Conservation (phyloP, 139 green algal species). For the Chlamydomonas sphaeroides region DNA sequence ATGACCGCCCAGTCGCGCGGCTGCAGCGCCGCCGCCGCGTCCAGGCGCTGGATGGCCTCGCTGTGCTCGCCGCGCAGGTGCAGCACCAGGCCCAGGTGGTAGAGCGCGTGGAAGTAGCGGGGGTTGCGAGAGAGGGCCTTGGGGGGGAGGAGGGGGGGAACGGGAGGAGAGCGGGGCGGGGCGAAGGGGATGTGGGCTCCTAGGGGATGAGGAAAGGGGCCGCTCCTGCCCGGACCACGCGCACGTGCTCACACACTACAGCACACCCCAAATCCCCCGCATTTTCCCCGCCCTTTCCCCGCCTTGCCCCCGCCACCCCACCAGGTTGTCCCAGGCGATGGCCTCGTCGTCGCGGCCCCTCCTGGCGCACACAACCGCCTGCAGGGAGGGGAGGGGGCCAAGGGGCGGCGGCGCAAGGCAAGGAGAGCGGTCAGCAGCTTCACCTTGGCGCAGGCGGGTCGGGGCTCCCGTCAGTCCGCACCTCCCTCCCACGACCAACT, state of each 20-base stretch:
- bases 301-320: too few relatives aligned
- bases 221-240: too few relatives aligned
- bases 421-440: too few relatives aligned
- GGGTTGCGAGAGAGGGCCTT: slow-evolving; percentile 48
- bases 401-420: background rate
- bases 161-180: background rate
- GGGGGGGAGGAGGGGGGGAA: slow-evolving; percentile 10
- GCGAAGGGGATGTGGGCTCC: background rate
- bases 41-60: slow-evolving; percentile 44
- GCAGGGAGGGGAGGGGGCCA: background rate
- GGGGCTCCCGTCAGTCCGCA: too few relatives aligned
- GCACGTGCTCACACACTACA: too few relatives aligned
- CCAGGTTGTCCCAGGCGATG: slow-evolving; percentile 35
- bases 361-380: slow-evolving; percentile 32
- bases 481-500: too few relatives aligned
- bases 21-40: slow-evolving; percentile 39
- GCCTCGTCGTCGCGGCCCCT: slow-evolving; percentile 18
- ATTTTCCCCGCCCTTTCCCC: too few relatives aligned
- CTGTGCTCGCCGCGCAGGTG: slow-evolving; percentile 39
- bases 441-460: too few relatives aligned
- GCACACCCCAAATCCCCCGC: too few relatives aligned
- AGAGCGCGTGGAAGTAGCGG: slow-evolving; percentile 53
- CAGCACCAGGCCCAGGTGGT: slow-evolving; percentile 57
- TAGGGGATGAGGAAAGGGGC: background rate
- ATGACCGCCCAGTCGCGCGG: slow-evolving; percentile 39